Percentiles rank a stretch among this genome's conserved stretches.
Evolutionary conservation across 495 filamentous ascomycete genomes (phyloP).

Genomic region (Penicillium nucicola): DNA sequence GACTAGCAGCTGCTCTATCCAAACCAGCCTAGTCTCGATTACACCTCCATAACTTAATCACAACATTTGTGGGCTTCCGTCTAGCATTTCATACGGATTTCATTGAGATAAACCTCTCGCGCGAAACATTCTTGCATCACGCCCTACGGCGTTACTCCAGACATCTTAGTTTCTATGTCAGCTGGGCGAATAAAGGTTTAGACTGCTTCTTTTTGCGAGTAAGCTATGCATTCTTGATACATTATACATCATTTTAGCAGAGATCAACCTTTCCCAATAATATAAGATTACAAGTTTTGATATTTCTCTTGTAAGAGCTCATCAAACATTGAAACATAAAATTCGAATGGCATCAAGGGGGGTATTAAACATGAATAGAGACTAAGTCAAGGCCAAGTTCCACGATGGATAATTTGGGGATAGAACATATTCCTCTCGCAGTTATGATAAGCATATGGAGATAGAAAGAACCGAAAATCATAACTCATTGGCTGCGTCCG

Average conservation of each 20-base stretch:
- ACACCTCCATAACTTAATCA: not conserved
- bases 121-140: conserved; percentile 7
- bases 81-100: not conserved
- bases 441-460: conserved; percentile 1
- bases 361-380: conserved; percentile 17
- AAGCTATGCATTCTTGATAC: conserved; percentile 11
- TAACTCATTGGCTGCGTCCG: conserved; percentile 31
- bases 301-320: not conserved
- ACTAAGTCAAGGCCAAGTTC: not conserved
- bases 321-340: not conserved
- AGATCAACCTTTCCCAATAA: not conserved
- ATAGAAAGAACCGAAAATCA: not conserved
- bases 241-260: conserved; percentile 14
- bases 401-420: not conserved
- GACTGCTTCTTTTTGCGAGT: conserved; percentile 7
- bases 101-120: not conserved
- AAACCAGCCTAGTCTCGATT: conserved; percentile 32
- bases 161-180: conserved; percentile 10
- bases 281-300: not conserved
- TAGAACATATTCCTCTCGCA: conserved; percentile 6
- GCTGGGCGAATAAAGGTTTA: conserved; percentile 13
- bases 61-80: not conserved
- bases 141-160: conserved; percentile 11
- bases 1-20: conserved; percentile 54
- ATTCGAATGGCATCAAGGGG: not conserved